phyloP scores from a whole-genome alignment of 257 asterid species.

The Petrea volubilis region DNA sequence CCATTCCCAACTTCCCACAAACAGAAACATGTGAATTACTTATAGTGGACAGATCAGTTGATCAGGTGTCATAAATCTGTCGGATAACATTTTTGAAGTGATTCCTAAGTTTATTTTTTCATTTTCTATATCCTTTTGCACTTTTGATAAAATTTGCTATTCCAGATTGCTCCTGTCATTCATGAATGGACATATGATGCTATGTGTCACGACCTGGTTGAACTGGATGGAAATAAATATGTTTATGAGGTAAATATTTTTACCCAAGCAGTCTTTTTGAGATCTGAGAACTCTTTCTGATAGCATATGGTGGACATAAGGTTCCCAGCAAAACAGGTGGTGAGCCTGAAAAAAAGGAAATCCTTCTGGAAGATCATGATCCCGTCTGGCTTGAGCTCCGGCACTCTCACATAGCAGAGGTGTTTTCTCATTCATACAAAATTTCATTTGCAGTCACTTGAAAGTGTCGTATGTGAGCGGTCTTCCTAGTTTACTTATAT shows the following conservation, averaged over 20 bases:
- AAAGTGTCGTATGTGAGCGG: conserved; percentile 8
- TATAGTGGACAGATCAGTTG: conserved; percentile 90
- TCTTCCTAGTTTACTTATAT: background rate
- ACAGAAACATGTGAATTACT: conserved; percentile 90
- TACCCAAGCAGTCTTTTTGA: conserved; percentile 18
- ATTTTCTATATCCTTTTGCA: background rate
- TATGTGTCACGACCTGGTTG: conserved; percentile 96
- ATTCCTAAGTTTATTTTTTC: background rate
- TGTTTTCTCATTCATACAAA: conserved; percentile 29
- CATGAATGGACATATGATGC: conserved; percentile 99
- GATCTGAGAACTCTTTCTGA: conserved; percentile 26
- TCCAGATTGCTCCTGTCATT: conserved; percentile 91
- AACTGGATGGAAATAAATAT: conserved; percentile 87
- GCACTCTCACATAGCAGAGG: conserved; percentile 94
- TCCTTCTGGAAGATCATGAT: conserved; percentile 89
- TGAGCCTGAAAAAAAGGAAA: conserved; percentile 75
- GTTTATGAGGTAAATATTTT: conserved; percentile 67
- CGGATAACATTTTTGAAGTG: background rate
- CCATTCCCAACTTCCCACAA: conserved; percentile 81
- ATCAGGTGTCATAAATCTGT: conserved; percentile 57
- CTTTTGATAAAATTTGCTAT: conserved; percentile 10
- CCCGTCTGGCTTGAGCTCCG: conserved; percentile 96
- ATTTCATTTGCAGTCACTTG: conserved; percentile 11
- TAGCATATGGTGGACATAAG: conserved; percentile 42
- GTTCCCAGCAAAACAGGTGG: conserved; percentile 87